Evolutionary conservation across 768 basidiomycete genomes (phyloP), one percentile per base, ranked within the genome.

Genomic region (Trametes cingulata): DNA sequence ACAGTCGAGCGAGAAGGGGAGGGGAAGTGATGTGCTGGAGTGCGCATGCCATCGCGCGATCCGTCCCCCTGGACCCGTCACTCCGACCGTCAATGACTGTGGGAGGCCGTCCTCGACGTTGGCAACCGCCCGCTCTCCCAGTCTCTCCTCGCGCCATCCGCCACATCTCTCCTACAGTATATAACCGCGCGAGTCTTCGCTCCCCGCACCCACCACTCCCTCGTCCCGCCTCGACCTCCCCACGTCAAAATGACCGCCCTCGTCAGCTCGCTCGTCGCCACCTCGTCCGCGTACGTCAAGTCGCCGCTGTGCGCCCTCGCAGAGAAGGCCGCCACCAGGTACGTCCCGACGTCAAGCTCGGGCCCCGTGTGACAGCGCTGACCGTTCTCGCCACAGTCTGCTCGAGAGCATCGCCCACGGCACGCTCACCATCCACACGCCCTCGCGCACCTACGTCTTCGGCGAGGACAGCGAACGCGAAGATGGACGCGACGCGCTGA

Each of bases 371-470:
- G 20, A 27, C 52, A 9, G 13, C 17, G 19, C 35, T 41, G 6
- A 22, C 37, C 20, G 19, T 6, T 24, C 14, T 42, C 42, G 8
- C 2, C 4, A 13, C 20, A 66, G 65, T 42, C 45, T 63, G 15
- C 56, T 66, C 37, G 15, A 75, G 47, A 80, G 74, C 25, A 81
- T 85, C 41, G 67, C 73, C 9, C 57, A 72, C n/a, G 83, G 85
- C 17, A 74, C 79, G n/a, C 75, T 85, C 22, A 72, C 74, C 35
- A 76, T 85, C 13, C 64, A 80, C 46, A 83, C 84, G 0, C 70
- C 72, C 49, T 69, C 73, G 5, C 75, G 77, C 45, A 77, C 79
- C 41, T 82, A 82, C 63, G 66, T 68, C 15, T 83, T 83, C 60
- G 81, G 80, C 0, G 53, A 70, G 15, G 56, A 41, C 2, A 15